Conservation (phyloP, 163 green algal genomes). For the Scenedesmus sp. region DNA sequence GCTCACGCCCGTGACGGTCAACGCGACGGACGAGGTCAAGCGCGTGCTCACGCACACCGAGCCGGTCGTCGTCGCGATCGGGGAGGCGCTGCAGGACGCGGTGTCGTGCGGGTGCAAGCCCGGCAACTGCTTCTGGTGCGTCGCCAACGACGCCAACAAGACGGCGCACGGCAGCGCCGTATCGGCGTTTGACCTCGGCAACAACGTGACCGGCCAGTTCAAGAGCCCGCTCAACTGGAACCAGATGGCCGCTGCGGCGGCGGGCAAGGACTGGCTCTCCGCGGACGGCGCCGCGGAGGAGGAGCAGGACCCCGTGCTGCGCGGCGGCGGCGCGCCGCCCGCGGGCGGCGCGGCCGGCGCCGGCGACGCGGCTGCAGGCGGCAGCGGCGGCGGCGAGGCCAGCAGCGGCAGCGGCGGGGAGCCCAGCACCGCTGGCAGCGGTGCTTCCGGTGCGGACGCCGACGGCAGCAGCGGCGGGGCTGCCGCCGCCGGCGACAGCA, state of each 20-base stretch:
- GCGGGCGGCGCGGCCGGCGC: background rate
- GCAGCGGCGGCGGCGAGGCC: background rate
- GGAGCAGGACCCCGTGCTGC: background rate
- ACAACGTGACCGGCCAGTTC: constrained; percentile 33
- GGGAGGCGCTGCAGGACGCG: constrained; percentile 39
- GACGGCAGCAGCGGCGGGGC: no score
- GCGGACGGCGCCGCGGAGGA: background rate
- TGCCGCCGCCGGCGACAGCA: background rate
- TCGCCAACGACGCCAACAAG: constrained; percentile 8
- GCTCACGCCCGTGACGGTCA: constrained; percentile 1
- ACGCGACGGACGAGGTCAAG: constrained; percentile 21
- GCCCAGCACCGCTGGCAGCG: background rate
- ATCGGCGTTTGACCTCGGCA: constrained; percentile 38
- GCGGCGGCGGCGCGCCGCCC: no score
- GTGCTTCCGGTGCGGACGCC: background rate
- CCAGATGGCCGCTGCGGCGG: constrained; percentile 16
- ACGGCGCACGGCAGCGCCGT: background rate
- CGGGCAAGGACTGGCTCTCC: background rate
- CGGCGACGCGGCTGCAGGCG: background rate
- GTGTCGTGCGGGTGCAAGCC: constrained; percentile 44
- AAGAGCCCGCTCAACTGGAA: constrained; percentile 41
- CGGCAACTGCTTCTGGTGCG: constrained; percentile 44
- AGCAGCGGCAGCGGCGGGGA: background rate
- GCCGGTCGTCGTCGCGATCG: constrained; percentile 22
- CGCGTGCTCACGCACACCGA: constrained; percentile 23